Conservation (phyloP, 345 rosid species). For the Zanthoxylum bungeanum region DNA sequence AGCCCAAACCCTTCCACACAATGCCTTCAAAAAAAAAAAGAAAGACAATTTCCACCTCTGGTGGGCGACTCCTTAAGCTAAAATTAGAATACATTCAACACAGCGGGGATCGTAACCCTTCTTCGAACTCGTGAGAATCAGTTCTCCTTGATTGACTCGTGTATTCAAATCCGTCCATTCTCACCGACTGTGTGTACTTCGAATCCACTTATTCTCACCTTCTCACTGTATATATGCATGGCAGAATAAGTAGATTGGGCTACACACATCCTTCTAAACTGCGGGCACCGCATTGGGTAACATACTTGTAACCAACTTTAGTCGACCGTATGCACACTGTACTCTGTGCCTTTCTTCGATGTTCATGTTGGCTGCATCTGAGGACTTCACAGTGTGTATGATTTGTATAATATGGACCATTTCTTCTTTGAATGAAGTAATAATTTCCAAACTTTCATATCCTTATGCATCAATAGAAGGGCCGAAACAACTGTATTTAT, state of each 20-base stretch:
- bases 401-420: slow-evolving; percentile 36
- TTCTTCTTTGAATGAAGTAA: slow-evolving; percentile 43
- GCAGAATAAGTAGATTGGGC: background rate
- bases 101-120: background rate
- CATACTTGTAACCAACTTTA: slow-evolving; percentile 31
- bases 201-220: background rate
- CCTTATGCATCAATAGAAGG: slow-evolving; percentile 52
- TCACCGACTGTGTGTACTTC: too few relatives aligned
- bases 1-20: too few relatives aligned
- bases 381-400: slow-evolving; percentile 44
- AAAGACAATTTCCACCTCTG: too few relatives aligned
- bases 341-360: slow-evolving; percentile 56
- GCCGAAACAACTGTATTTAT: slow-evolving; percentile 47
- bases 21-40: too few relatives aligned
- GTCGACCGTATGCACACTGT: slow-evolving; percentile 37
- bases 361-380: slow-evolving; percentile 36
- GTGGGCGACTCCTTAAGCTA: too few relatives aligned
- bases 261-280: background rate
- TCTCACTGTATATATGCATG: background rate
- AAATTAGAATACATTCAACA: background rate
- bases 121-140: background rate
- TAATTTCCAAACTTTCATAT: slow-evolving; percentile 38
- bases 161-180: background rate
- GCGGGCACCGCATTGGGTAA: background rate
- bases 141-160: background rate